A percentile compares a stretch with the other conserved stretches of the same genome.
Conservation (phyloP, 2,329 filamentous ascomycete genomes). For the Penicillium brevicompactum region DNA sequence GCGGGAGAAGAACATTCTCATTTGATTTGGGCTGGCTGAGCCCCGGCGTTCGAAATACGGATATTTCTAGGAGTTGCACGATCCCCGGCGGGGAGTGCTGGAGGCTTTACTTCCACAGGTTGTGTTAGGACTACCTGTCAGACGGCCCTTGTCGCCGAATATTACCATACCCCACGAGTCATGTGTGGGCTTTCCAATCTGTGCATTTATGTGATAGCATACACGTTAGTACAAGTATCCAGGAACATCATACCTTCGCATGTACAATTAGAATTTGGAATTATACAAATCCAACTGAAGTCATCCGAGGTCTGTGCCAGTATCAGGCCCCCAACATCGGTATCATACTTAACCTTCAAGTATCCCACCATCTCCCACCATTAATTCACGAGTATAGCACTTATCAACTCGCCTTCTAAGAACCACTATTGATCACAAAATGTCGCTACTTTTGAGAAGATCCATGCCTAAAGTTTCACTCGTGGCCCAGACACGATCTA, state of each 20-base stretch:
- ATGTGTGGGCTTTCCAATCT: neutral
- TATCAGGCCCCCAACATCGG: neutral
- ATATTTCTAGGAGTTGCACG: neutral
- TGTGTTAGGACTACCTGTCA: neutral
- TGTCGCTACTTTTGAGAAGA: too few species aligned
- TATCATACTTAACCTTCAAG: too few species aligned
- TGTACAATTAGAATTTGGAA: too few species aligned
- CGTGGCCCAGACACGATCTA: too few species aligned
- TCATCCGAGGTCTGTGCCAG: neutral
- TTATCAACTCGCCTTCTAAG: too few species aligned
- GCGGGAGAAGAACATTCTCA: conserved; percentile 39
- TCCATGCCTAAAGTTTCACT: too few species aligned
- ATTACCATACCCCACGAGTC: conserved; percentile 1
- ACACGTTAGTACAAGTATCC: neutral
- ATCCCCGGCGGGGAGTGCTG: neutral
- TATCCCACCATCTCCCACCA: too few species aligned
- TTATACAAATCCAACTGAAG: neutral
- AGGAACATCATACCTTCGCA: neutral
- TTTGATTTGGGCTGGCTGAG: conserved; percentile 23
- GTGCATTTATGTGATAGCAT: neutral
- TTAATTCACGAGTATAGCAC: too few species aligned
- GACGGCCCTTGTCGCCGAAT: neutral
- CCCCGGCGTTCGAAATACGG: conserved; percentile 1
- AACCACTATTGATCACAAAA: too few species aligned
- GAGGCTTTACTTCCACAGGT: neutral